These are phyloP conservation scores for Termitomyces sp. DNA, from an alignment of 768 basidiomycete genomes.

Conservation along the genomic window DNA sequence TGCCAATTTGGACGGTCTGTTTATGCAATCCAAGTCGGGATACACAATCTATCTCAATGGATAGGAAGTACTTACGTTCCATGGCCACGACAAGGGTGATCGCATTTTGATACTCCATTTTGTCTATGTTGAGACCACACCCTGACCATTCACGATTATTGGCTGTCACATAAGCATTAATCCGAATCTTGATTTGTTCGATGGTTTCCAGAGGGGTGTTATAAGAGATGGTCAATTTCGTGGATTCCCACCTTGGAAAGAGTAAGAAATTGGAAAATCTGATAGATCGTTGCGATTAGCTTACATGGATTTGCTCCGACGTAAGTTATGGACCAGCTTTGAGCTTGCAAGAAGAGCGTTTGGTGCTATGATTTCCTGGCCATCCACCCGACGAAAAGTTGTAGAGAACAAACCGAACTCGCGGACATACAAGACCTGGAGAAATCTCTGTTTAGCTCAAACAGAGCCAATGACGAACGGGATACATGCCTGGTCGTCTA, in stretches of 20 bases:
- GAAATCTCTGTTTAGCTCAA: background rate
- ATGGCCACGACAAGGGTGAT: slow-evolving; percentile 64
- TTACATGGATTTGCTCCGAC: slow-evolving; percentile 72
- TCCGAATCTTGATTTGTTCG: slow-evolving; percentile 58
- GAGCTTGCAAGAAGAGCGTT: slow-evolving; percentile 67
- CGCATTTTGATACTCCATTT: slow-evolving; percentile 76
- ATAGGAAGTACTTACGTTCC: slow-evolving; percentile 52
- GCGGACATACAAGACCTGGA: slow-evolving; percentile 50
- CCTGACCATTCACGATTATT: slow-evolving; percentile 76
- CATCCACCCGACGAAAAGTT: slow-evolving; percentile 75
- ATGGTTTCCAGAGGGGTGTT: slow-evolving; percentile 68
- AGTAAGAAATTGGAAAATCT: background rate
- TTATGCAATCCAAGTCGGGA: background rate
- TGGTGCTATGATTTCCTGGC: slow-evolving; percentile 76
- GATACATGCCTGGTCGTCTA: slow-evolving; percentile 58
- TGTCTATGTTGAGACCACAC: slow-evolving; percentile 65
- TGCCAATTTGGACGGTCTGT: slow-evolving; percentile 78
- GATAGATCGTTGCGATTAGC: slow-evolving; percentile 17
- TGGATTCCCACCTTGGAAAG: slow-evolving; percentile 58
- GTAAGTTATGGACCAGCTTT: slow-evolving; percentile 76
- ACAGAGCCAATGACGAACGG: background rate
- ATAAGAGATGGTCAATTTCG: slow-evolving; percentile 61
- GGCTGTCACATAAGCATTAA: slow-evolving; percentile 54
- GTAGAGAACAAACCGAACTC: slow-evolving; percentile 83
- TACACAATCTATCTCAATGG: background rate